phyloP scores from a whole-genome alignment of 2,329 filamentous ascomycete species.

The Ustulina deusta region DNA sequence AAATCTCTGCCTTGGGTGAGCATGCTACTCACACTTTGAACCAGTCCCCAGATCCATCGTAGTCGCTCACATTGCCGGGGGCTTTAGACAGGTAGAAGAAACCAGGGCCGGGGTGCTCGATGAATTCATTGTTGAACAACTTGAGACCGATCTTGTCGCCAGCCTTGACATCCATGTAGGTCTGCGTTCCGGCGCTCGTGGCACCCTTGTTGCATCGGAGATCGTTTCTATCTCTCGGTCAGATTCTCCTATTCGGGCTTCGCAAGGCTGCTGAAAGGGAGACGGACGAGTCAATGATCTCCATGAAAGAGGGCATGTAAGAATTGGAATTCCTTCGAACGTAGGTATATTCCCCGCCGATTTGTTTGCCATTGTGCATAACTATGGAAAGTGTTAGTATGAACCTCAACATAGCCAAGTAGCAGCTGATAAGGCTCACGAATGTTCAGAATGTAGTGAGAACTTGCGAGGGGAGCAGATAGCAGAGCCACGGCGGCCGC shows the following conservation, averaged over 20 bases:
- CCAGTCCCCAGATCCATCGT: constrained; percentile 60
- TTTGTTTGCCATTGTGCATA: constrained; percentile 55
- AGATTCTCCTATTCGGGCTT: constrained; percentile 1
- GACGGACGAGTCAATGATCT: constrained; percentile 51
- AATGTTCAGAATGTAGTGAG: constrained; percentile 55
- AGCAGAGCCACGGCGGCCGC: constrained; percentile 42
- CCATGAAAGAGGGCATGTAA: constrained; percentile 54
- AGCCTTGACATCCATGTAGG: constrained; percentile 58
- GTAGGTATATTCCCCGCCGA: constrained; percentile 60
- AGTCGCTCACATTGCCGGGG: constrained; percentile 56
- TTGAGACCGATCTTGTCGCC: constrained; percentile 64
- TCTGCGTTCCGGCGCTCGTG: constrained; percentile 54
- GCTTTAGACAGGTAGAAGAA: constrained; percentile 60
- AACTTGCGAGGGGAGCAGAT: constrained; percentile 43
- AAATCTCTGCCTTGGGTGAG: neutral
- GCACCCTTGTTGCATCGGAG: constrained; percentile 60
- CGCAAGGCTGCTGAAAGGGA: neutral
- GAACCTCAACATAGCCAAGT: neutral
- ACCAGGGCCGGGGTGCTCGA: constrained; percentile 60
- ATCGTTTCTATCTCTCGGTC: constrained; percentile 45
- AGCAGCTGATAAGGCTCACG: constrained; percentile 31
- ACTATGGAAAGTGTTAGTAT: constrained; percentile 19
- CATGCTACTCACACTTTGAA: constrained; percentile 53
- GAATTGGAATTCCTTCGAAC: constrained; percentile 59
- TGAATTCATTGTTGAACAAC: constrained; percentile 62